Conservation (phyloP, 495 filamentous ascomycete genomes). For the Alectoria sarmentosa region DNA sequence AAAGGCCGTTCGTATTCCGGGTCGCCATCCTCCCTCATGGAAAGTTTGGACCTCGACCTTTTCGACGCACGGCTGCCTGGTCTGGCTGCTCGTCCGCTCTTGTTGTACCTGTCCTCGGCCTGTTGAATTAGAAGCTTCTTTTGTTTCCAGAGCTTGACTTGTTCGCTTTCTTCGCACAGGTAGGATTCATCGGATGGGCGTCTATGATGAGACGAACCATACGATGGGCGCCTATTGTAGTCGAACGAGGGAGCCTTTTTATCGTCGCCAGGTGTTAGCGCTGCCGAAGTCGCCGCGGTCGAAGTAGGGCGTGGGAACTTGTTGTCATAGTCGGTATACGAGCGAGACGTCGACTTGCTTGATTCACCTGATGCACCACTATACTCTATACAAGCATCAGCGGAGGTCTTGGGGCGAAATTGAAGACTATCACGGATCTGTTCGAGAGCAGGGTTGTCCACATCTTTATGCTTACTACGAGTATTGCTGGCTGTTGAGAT, state of each 20-base stretch:
- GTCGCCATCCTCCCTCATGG: constrained; percentile 8
- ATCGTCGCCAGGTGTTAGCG: constrained; percentile 23
- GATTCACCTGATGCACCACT: constrained; percentile 20
- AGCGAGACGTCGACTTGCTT: constrained; percentile 27
- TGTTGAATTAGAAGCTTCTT: constrained; percentile 21
- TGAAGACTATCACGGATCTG: constrained; percentile 18
- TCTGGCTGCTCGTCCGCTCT: constrained; percentile 22
- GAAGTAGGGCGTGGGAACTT: constrained; percentile 20
- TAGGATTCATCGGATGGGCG: constrained; percentile 8
- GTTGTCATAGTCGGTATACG: constrained; percentile 25
- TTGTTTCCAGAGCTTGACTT: constrained; percentile 23
- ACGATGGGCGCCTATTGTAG: constrained; percentile 10
- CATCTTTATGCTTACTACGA: constrained; percentile 7
- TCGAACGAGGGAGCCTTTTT: constrained; percentile 12
- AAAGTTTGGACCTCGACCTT: constrained; percentile 8
- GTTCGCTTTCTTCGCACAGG: constrained; percentile 12
- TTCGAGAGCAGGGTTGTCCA: constrained; percentile 16
- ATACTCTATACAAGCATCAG: constrained; percentile 25
- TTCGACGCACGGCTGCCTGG: constrained; percentile 16
- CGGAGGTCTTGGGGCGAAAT: constrained; percentile 23
- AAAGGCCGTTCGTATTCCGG: constrained; percentile 9
- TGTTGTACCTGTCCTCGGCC: constrained; percentile 20
- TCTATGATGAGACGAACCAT: constrained; percentile 9
- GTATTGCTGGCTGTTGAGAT: constrained; percentile 15
- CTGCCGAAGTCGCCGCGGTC: constrained; percentile 25